Conservation (phyloP, 177 flowering plant species). For the Tripterygium wilfordii region DNA sequence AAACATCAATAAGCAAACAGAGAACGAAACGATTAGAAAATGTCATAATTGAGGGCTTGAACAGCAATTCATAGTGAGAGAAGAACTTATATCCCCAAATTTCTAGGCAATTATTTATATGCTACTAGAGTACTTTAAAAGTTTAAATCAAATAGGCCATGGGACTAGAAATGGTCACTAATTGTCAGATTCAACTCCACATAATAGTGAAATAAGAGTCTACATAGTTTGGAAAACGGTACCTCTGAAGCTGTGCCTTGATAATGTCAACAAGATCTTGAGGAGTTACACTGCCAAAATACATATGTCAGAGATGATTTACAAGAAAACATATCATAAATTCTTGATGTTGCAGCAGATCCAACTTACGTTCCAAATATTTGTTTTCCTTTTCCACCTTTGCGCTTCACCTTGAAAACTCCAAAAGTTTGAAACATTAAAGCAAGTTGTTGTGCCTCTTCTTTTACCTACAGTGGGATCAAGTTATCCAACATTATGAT, state of each 20-base stretch:
- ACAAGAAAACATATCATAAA: not conserved
- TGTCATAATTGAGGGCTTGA: not conserved
- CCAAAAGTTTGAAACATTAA: constrained; percentile 80
- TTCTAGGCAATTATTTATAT: too few species aligned
- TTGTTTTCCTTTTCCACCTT: constrained; percentile 87
- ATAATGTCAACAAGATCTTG: constrained; percentile 95
- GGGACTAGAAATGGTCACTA: too few species aligned
- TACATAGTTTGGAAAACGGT: constrained; percentile 2
- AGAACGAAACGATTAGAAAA: not conserved
- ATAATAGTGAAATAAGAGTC: too few species aligned
- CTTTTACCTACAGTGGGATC: constrained; percentile 64
- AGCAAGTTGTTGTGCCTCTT: constrained; percentile 93
- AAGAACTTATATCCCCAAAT: not conserved
- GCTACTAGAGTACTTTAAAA: too few species aligned
- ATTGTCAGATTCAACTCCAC: too few species aligned
- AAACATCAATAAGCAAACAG: constrained; percentile 1
- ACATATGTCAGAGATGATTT: constrained; percentile 7
- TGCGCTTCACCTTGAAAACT: constrained; percentile 88
- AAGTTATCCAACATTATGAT: not conserved
- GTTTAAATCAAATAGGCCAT: too few species aligned
- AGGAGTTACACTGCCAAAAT: constrained; percentile 62
- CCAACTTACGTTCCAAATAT: constrained; percentile 80
- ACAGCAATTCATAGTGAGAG: not conserved
- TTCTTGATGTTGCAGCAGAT: constrained; percentile 1
- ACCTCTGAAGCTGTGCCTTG: constrained; percentile 93